Base-by-base conservation (phyloP, 148 eudicot species). In the Rhododendron molle region DNA sequence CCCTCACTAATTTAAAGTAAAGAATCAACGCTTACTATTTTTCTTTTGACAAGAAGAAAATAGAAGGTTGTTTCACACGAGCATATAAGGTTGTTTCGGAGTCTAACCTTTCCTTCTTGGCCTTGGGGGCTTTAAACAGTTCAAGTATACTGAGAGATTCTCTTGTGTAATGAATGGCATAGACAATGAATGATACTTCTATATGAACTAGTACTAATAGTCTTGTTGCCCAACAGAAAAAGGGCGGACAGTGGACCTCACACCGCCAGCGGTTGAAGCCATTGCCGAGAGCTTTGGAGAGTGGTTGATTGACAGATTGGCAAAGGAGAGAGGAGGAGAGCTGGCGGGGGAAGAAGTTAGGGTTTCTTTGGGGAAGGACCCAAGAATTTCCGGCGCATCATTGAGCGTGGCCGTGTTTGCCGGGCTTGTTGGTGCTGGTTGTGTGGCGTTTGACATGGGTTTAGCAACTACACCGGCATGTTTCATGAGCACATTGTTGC, bases 391-490 rank as follows among this genome's bases (percentile, higher is more conserved):
- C 1, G 96, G 99, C 11, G 49, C 88, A 5, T 50, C 62, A 20
- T 88, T 96, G 91, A 93, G 97, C 62, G 94, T 90, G 9, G 98
- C 94, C 0, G 90, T 96, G 18, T 92, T 94, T 85, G 90, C 96
- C 3, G 99, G 99, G 9, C 94, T 96, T 34, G 92, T 87, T 34
- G 83, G 93, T 47, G 98, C 92, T 28, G 96, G 98, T 23, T 95
- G 98, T 76, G 50, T 86, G 78, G 88, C 71, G 83, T 92, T 91
- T 80, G 98, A 95, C 26, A 94, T 95, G 98, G 99, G 97, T 9
- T 92, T 96, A 73, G 98, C 99, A 18, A 96, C 99, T 69, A 95
- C 99, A 2, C 99, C 99, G 8, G 98, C 99, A 72, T 96, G 99
- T 86, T 96, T 96, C 86, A 95, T 95, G 99, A 95, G 97, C 85